Evolutionary conservation across 306 rosid species (phyloP).

Genomic region (Styphnolobium japonicum): DNA sequence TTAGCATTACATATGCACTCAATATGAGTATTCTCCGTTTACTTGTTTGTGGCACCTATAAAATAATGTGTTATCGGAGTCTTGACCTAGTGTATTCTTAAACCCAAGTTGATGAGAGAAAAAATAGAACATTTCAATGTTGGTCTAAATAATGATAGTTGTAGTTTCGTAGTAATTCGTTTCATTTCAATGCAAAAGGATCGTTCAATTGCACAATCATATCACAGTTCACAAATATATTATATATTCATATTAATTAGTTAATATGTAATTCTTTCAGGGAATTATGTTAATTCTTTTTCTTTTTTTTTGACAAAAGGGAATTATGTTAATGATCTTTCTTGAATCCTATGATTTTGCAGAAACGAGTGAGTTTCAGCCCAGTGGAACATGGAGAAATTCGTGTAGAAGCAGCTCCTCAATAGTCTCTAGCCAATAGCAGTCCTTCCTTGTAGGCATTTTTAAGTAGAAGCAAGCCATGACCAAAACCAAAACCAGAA

Average conservation of each 20-base stretch:
- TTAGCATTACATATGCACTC: slow-evolving; percentile 7
- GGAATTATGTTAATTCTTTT: too few relatives aligned
- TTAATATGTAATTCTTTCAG: background rate
- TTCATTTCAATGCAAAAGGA: background rate
- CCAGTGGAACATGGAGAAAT: slow-evolving; percentile 50
- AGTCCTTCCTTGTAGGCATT: background rate
- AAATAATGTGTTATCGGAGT: background rate
- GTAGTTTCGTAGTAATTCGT: background rate
- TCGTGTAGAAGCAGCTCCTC: slow-evolving; percentile 21
- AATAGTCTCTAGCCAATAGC: background rate
- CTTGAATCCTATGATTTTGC: slow-evolving; percentile 24
- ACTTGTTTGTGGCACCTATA: background rate
- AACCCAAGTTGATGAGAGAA: background rate
- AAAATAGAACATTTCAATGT: background rate
- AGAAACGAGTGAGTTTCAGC: slow-evolving; percentile 71
- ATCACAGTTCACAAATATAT: background rate
- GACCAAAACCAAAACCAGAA: background rate
- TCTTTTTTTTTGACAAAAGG: too few relatives aligned
- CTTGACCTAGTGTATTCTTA: background rate
- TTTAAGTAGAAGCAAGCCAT: background rate
- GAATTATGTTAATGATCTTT: background rate
- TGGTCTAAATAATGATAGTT: background rate
- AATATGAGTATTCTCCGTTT: background rate
- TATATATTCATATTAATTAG: background rate
- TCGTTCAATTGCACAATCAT: too few relatives aligned